Percentiles rank a stretch among this genome's conserved stretches.
These are phyloP conservation scores for Myxozyma neglecta DNA, from an alignment of 805 yeast species.

Conservation along the genomic window DNA sequence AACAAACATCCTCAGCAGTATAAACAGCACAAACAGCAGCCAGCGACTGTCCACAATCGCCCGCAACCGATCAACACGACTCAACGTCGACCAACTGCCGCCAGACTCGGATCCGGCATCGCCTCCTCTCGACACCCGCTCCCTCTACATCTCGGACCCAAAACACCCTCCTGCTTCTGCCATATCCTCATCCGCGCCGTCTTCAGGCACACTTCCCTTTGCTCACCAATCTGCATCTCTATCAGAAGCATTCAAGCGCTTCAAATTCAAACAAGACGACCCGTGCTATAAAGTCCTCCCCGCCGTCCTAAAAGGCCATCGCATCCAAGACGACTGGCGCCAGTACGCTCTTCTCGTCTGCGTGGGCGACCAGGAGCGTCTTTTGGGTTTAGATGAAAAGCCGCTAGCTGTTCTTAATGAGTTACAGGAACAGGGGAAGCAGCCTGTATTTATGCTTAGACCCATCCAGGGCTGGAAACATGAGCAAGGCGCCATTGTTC, in stretches of 20 bases:
- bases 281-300: slow-evolving; percentile 86
- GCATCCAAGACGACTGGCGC: slow-evolving; percentile 77
- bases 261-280: slow-evolving; percentile 85
- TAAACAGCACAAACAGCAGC: not conserved
- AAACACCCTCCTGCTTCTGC: not conserved
- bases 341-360: slow-evolving; percentile 86
- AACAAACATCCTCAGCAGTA: not conserved
- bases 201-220: slow-evolving; percentile 2
- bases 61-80: not conserved
- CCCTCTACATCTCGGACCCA: not conserved
- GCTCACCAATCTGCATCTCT: slow-evolving; percentile 22
- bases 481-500: slow-evolving; percentile 32
- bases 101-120: not conserved
- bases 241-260: slow-evolving; percentile 73
- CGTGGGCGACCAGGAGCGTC: slow-evolving; percentile 86
- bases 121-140: not conserved
- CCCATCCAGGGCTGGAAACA: slow-evolving; percentile 59
- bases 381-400: slow-evolving; percentile 77
- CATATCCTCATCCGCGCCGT: not conserved
- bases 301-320: slow-evolving; percentile 84
- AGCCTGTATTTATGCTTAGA: slow-evolving; percentile 89
- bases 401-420: slow-evolving; percentile 86
- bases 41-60: too few relatives aligned
- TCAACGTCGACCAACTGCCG: not conserved
- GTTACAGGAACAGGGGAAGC: slow-evolving; percentile 77